Evolutionary conservation across 768 basidiomycete genomes (phyloP), one percentile per base, ranked within the genome.

Genomic region (Myochromella boudieri): DNA sequence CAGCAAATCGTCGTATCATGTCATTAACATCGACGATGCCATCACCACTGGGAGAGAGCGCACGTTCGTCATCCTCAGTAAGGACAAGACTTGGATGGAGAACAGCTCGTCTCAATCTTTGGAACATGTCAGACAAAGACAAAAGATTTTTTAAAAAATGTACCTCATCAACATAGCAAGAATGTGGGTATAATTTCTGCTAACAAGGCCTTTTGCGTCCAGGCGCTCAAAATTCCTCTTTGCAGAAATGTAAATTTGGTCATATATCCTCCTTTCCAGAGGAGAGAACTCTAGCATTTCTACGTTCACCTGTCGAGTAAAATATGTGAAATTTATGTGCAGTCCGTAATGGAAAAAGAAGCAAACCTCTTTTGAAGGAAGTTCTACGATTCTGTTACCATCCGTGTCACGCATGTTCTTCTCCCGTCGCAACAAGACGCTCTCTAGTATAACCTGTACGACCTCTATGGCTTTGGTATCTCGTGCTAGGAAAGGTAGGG

Each of bases 131-230:
- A 24, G 15, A 3, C 2, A 14, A 41, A 22, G 18, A 44, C 32
- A 46, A n/a, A 5, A 9, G 32, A 44, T n/a, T 14, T 2, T 25
- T 14, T 22, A n/a, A 1, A 5, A 31, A 29, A 66, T 78, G 20
- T 45, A 92, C 92, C 85, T 80, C 91, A 95, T 95, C 24, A 97
- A 74, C 87, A 95, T 93, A 10, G 94, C 91, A 57, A 97, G 77
- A 61, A 94, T 91, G 63, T 91, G 82, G 15, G 89, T 87, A 63
- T 88, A 87, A 56, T 92, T 91, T 61, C 81, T 88, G 54, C 82
- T 80, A 24, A 91, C 71, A 2, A 85, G 69, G 3, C 94, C 93
- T 61, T 86, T 86, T 3, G 83, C 84, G 52, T 83, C 84, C 15
- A 95, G 72, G 45, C 79, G 79, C 43, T 93, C 85, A 60, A 93